Conservation (phyloP, 2,329 filamentous ascomycete species). For the Colletotrichum ledebouriae region DNA sequence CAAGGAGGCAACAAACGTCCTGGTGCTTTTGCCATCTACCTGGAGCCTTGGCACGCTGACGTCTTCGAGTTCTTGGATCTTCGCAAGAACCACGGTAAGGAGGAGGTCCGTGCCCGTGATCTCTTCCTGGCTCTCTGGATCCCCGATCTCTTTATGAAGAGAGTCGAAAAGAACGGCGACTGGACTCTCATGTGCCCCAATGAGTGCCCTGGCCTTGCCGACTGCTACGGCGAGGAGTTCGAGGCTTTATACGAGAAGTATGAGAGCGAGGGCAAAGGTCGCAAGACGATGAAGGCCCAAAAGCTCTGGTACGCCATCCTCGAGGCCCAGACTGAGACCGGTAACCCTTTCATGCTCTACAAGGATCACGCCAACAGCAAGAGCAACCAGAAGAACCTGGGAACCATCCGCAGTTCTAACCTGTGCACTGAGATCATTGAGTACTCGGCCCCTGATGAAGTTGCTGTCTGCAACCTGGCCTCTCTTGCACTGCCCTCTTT, state of each 20-base stretch:
- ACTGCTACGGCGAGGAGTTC: constrained; percentile 98
- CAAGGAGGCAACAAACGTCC: constrained; percentile 99
- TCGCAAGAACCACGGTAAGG: constrained; percentile 99
- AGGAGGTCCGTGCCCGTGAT: constrained; percentile 96
- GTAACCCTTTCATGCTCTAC: constrained; percentile 99
- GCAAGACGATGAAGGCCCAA: constrained; percentile 94
- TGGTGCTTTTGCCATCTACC: constrained; percentile 97
- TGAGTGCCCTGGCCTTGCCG: constrained; percentile 93
- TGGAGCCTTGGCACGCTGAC: constrained; percentile 99
- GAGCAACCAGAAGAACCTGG: constrained; percentile 99
- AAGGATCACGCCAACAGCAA: constrained; percentile 99
- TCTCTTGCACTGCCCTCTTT: constrained; percentile 93
- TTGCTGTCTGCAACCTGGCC: constrained; percentile 97
- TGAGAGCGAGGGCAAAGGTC: constrained; percentile 87
- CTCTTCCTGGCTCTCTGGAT: constrained; percentile 99
- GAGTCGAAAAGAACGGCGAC: constrained; percentile 94
- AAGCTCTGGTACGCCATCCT: constrained; percentile 99
- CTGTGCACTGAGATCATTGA: constrained; percentile 99
- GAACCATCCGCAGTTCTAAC: constrained; percentile 98
- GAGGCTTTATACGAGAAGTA: constrained; percentile 95
- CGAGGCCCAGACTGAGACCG: constrained; percentile 98
- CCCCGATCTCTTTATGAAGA: constrained; percentile 99
- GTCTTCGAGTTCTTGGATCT: constrained; percentile 98
- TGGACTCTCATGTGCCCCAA: constrained; percentile 99
- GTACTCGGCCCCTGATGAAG: constrained; percentile 97